These are phyloP conservation scores for Oryza glumipatula DNA, from an alignment of 176 grass and related monocot species.

Conservation along the genomic window DNA sequence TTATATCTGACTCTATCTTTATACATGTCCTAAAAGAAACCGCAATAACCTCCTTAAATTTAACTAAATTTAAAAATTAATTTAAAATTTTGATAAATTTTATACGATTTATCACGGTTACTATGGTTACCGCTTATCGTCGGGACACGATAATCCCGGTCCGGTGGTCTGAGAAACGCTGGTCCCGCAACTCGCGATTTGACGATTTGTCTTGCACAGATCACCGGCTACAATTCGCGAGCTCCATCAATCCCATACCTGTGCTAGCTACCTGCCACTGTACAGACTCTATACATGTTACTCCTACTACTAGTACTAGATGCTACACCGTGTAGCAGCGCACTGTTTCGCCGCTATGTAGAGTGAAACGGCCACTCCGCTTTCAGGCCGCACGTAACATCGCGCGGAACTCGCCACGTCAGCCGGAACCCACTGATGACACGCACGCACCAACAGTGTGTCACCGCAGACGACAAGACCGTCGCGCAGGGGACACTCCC, in stretches of 20 bases:
- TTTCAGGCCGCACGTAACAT: background rate
- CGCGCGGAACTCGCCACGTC: slow-evolving; percentile 21
- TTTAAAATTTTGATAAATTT: too few relatives aligned
- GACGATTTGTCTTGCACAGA: background rate
- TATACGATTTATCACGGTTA: too few relatives aligned
- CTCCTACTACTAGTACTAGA: background rate
- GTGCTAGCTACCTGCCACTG: background rate
- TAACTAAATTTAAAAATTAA: too few relatives aligned
- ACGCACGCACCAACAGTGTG: background rate
- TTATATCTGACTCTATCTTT: too few relatives aligned
- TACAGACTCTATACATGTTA: background rate
- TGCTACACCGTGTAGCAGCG: too few relatives aligned
- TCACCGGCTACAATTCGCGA: background rate
- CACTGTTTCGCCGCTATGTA: background rate
- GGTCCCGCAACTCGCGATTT: too few relatives aligned
- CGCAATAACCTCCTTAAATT: too few relatives aligned
- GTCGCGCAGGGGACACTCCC: background rate
- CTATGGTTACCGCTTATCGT: too few relatives aligned
- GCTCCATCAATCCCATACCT: background rate
- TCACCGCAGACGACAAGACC: slow-evolving; percentile 16
- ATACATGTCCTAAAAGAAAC: too few relatives aligned
- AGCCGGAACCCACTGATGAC: slow-evolving; percentile 13
- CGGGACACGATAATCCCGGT: too few relatives aligned
- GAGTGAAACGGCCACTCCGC: background rate
- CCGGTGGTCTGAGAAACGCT: too few relatives aligned